A percentile compares a stretch with the other conserved stretches of the same genome.
Conservation (phyloP, 805 yeast species). For the Suhomyces sp. region DNA sequence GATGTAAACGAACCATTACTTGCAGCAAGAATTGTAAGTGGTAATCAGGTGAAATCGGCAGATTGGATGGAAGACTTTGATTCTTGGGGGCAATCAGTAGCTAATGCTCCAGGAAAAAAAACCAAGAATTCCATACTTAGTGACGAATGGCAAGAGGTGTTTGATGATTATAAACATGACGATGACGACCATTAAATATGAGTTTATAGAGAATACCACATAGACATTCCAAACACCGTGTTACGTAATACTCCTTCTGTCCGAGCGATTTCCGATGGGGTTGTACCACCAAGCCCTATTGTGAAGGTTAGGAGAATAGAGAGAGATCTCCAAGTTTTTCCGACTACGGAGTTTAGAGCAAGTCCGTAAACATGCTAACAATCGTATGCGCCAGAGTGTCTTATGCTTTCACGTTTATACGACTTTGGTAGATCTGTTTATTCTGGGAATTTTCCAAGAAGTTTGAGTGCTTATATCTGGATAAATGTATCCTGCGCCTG, state of each 20-base stretch:
- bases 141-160: conserved; percentile 36
- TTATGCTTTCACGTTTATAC: neutral
- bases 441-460: neutral
- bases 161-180: conserved; percentile 41
- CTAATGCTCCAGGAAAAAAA: neutral
- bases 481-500: neutral
- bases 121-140: conserved; percentile 19
- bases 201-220: neutral
- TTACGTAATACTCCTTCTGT: neutral
- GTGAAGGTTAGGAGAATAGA: neutral
- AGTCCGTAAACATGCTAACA: neutral
- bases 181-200: conserved; percentile 28
- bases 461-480: neutral
- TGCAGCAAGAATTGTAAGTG: conserved; percentile 41
- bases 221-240: neutral
- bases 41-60: conserved; percentile 33
- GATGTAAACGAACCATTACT: conserved; percentile 30
- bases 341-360: neutral
- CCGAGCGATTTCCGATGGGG: neutral
- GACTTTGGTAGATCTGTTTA: neutral
- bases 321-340: neutral
- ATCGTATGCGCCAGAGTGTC: neutral
- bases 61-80: conserved; percentile 40
- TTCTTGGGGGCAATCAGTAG: conserved; percentile 13
- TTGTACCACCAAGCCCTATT: neutral